phyloP scores from a whole-genome alignment of 768 basidiomycete species.

The Boletus sp. region DNA sequence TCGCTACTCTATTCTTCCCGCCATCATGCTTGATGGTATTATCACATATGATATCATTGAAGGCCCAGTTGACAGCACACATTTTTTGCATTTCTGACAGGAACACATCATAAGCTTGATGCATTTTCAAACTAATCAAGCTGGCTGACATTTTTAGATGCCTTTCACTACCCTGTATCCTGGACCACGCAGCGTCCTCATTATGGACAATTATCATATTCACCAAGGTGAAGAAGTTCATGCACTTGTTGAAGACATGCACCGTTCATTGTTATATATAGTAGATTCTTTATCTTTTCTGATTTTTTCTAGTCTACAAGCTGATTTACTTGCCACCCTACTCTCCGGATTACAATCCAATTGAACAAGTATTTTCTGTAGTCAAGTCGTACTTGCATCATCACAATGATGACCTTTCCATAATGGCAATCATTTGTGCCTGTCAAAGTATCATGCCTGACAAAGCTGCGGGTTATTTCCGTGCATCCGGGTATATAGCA shows the following conservation, averaged over 20 bases:
- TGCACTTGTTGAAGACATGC: constrained; percentile 19
- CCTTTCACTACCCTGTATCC: constrained; percentile 3
- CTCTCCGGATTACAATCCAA: too few species aligned
- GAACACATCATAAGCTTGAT: constrained; percentile 7
- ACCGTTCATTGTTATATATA: constrained; percentile 2
- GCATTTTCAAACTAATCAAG: too few species aligned
- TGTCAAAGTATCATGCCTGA: constrained; percentile 2
- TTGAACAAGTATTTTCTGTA: constrained; percentile 9
- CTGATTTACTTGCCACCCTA: too few species aligned
- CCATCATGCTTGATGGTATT: constrained; percentile 17
- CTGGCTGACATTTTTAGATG: not conserved
- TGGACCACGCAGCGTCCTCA: constrained; percentile 4
- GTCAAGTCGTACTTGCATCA: not conserved
- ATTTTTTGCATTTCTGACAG: constrained; percentile 4
- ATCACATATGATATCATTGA: constrained; percentile 15
- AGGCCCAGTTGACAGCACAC: constrained; percentile 10
- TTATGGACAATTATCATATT: constrained; percentile 29
- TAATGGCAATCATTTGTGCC: not conserved
- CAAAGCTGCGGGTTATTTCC: constrained; percentile 3
- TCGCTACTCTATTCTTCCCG: constrained; percentile 16
- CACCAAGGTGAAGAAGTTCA: constrained; percentile 15
- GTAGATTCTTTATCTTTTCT: too few species aligned
- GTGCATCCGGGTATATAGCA: not conserved
- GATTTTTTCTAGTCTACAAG: too few species aligned
- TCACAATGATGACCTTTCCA: not conserved